Evolutionary conservation across 164 flowering plant genomes (phyloP), one percentile per base, ranked within the genome.

Genomic region (Piper longum): DNA sequence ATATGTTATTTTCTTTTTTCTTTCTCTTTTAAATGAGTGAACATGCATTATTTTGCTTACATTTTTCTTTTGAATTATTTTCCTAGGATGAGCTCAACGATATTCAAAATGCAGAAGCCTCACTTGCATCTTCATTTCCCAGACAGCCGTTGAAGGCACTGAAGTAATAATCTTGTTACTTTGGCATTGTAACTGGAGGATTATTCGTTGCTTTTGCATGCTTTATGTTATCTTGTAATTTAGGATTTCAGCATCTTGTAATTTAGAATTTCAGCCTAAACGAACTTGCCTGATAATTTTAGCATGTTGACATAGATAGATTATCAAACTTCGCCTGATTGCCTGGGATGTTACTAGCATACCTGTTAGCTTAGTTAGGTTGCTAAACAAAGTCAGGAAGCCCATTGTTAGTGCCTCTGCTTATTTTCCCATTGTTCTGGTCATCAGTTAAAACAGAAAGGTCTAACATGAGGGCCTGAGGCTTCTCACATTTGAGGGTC

Each of bases 61-160:
- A 7, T 51, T 4, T 4, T 12, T 9, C 58, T 2, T 54, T 40
- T 69, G 64, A 44, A 41, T 14, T 16, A 39, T 43, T 17, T 66
- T 75, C 73, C 62, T 80, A 93, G 97, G 89, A 84, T 67, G 88
- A 71, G 56, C 54, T 78, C 48, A 74, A 71, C 43, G 82, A 81
- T 70, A 71, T 81, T 74, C 78, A 74, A 62, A 80, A 79, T 79
- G 72, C 82, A 77, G 89, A 89, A 71, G 72, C 66, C 65, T 79
- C 91, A 36, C 83, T 86, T 70, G 78, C 87, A 73, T 82, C 89
- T 54, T 64, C 71, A 62, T 88, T 93, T 80, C 97, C 99, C n/a
- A 73, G 78, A 52, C 80, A 82, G 68, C 93, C 99, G 70, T 80
- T 90, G 62, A 85, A 87, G 76, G 99, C 99, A 59, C 91, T 88